Conservation (phyloP, 805 yeast genomes). For the Saccharomycopsis guyanensis region DNA sequence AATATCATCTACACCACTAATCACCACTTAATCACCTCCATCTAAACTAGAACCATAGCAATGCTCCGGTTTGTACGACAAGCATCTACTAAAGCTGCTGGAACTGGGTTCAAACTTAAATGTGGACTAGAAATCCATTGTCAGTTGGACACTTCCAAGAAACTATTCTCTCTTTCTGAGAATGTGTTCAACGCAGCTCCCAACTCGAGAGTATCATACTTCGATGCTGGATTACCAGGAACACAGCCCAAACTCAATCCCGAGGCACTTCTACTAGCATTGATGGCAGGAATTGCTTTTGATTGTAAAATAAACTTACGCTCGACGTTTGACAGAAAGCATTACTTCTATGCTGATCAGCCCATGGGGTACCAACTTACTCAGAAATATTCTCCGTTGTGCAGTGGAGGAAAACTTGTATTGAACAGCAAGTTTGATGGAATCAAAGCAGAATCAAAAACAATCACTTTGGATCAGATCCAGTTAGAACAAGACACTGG, state of each 20-base stretch:
- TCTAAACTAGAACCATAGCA: too few relatives aligned
- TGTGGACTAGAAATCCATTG: constrained; percentile 95
- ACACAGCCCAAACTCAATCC: constrained; percentile 78
- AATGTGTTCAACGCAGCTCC: constrained; percentile 46
- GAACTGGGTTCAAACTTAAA: too few relatives aligned
- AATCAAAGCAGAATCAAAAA: constrained; percentile 33
- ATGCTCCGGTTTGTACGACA: too few relatives aligned
- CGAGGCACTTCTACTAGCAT: constrained; percentile 62
- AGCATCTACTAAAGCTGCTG: too few relatives aligned
- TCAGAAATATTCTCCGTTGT: constrained; percentile 76
- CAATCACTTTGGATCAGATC: constrained; percentile 63
- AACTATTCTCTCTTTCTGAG: constrained; percentile 65
- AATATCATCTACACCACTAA: too few relatives aligned
- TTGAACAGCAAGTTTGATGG: constrained; percentile 49
- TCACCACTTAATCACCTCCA: too few relatives aligned
- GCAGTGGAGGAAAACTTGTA: constrained; percentile 53
- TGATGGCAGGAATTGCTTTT: constrained; percentile 66
- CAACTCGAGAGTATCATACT: constrained; percentile 64
- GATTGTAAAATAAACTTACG: constrained; percentile 45
- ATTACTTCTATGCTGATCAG: constrained; percentile 93
- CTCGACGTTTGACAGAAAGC: constrained; percentile 86
- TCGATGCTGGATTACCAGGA: constrained; percentile 87
- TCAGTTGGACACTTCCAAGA: constrained; percentile 65
- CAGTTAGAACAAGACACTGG: constrained; percentile 97
- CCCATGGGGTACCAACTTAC: constrained; percentile 96